Percentiles rank a stretch among this genome's conserved stretches.
Evolutionary conservation across 2,329 filamentous ascomycete genomes (phyloP).

Genomic region (Hypomyces rosellus): DNA sequence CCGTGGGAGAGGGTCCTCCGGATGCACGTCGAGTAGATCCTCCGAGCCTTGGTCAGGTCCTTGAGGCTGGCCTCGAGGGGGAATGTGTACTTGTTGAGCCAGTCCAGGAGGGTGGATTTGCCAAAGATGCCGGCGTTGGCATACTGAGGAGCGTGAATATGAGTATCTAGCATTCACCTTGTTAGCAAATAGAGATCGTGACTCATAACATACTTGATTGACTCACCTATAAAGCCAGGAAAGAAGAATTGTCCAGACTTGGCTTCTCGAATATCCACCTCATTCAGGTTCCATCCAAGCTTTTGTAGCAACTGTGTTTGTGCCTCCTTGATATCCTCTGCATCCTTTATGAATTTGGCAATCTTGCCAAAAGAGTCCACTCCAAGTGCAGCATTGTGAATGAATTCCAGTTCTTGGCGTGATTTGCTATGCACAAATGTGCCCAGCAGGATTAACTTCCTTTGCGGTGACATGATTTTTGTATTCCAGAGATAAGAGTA

Average conservation of each 20-base stretch:
- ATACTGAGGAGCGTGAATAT: slow-evolving; percentile 92
- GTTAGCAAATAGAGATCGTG: no score
- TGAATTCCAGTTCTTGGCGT: slow-evolving; percentile 42
- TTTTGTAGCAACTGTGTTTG: slow-evolving; percentile 30
- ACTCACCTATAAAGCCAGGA: slow-evolving; percentile 71
- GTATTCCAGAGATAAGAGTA: neutral
- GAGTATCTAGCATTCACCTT: slow-evolving; percentile 60
- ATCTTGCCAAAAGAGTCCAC: slow-evolving; percentile 47
- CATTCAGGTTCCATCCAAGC: slow-evolving; percentile 38
- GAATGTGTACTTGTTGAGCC: slow-evolving; percentile 93
- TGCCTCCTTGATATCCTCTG: slow-evolving; percentile 23
- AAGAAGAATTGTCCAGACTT: slow-evolving; percentile 66
- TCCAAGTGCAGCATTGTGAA: slow-evolving; percentile 44
- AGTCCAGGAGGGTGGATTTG: slow-evolving; percentile 85
- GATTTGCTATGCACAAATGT: slow-evolving; percentile 49
- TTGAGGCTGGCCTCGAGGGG: slow-evolving; percentile 77
- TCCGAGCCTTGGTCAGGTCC: slow-evolving; percentile 54
- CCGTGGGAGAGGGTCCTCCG: slow-evolving; percentile 78
- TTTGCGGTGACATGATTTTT: slow-evolving; percentile 15
- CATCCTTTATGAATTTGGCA: slow-evolving; percentile 37
- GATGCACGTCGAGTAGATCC: slow-evolving; percentile 73
- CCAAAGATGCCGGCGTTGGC: slow-evolving; percentile 93
- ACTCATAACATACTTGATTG: slow-evolving; percentile 5
- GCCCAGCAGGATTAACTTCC: slow-evolving; percentile 45
- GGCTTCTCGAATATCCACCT: slow-evolving; percentile 29